phyloP scores from a whole-genome alignment of 306 rosid species.

The Rubus parviflorus region DNA sequence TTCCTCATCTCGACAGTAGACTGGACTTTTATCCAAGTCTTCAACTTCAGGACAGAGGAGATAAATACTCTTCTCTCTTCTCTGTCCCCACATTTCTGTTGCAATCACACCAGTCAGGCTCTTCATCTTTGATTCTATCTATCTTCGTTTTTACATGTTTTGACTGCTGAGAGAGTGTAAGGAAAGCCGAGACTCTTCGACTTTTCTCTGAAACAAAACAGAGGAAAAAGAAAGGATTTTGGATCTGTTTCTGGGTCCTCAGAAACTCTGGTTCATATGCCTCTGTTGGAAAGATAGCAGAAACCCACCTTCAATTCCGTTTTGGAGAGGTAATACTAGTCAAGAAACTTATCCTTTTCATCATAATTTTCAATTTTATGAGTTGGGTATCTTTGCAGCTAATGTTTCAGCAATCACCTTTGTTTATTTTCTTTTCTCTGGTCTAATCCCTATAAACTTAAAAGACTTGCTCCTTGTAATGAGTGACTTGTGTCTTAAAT shows the following conservation, averaged over 20 bases:
- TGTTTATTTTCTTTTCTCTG: too few species aligned
- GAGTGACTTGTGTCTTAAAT: not conserved
- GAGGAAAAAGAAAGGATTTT: not conserved
- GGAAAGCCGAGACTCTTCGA: not conserved
- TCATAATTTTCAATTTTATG: not conserved
- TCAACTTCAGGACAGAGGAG: not conserved
- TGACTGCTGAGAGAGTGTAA: constrained; percentile 4
- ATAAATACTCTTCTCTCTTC: not conserved
- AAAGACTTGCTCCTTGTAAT: not conserved
- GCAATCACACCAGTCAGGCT: not conserved
- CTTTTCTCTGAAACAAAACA: not conserved
- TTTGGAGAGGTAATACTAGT: not conserved
- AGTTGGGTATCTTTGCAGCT: not conserved
- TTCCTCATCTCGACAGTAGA: not conserved
- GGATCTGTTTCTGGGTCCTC: constrained; percentile 15
- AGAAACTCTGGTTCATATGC: not conserved
- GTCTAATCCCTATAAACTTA: too few species aligned
- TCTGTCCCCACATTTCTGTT: not conserved
- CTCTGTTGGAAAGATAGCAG: not conserved
- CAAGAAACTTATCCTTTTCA: not conserved
- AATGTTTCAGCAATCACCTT: not conserved
- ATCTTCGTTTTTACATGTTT: not conserved
- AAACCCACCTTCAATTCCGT: constrained; percentile 2
- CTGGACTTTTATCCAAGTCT: not conserved
- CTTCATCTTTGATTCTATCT: not conserved